A percentile compares a stretch with the other conserved stretches of the same genome.
These are phyloP conservation scores for Magnusiomyces suaveolens DNA, from an alignment of 1,139 yeast genomes.

Conservation along the genomic window DNA sequence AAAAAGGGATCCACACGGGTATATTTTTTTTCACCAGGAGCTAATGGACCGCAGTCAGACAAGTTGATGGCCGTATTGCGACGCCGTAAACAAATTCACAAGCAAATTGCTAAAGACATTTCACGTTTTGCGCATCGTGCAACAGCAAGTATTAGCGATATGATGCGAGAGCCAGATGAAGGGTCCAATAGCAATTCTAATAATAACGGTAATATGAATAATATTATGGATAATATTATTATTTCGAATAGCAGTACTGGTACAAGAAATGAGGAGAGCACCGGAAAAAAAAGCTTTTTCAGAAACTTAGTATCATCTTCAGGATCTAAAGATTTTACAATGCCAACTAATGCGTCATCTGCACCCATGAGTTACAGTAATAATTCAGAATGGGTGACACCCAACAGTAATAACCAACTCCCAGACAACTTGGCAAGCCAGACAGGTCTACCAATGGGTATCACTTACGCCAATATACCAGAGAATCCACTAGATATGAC, in stretches of 20 bases:
- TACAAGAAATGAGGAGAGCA: not conserved
- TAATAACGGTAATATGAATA: not conserved
- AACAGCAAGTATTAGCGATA: not conserved
- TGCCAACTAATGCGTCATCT: not conserved
- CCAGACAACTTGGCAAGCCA: too few species aligned
- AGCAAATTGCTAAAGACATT: constrained; percentile 10
- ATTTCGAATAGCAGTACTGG: not conserved
- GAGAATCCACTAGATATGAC: not conserved
- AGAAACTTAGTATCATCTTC: not conserved
- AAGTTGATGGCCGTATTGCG: constrained; percentile 12
- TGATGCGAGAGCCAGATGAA: not conserved
- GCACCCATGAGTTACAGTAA: not conserved
- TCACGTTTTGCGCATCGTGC: constrained; percentile 2
- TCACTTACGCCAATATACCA: not conserved
- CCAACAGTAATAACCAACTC: not conserved
- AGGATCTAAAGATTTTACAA: too few species aligned
- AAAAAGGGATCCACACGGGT: constrained; percentile 12
- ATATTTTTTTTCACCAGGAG: constrained; percentile 11
- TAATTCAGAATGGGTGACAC: not conserved
- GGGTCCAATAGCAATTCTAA: not conserved
- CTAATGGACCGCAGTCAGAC: constrained; percentile 7
- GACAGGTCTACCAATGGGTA: not conserved
- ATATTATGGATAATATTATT: not conserved
- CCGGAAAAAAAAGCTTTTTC: not conserved
- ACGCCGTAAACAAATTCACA: constrained; percentile 13